These are phyloP conservation scores for Fusarium duplospermum DNA, from an alignment of 2,329 filamentous ascomycete species.

Conservation along the genomic window DNA sequence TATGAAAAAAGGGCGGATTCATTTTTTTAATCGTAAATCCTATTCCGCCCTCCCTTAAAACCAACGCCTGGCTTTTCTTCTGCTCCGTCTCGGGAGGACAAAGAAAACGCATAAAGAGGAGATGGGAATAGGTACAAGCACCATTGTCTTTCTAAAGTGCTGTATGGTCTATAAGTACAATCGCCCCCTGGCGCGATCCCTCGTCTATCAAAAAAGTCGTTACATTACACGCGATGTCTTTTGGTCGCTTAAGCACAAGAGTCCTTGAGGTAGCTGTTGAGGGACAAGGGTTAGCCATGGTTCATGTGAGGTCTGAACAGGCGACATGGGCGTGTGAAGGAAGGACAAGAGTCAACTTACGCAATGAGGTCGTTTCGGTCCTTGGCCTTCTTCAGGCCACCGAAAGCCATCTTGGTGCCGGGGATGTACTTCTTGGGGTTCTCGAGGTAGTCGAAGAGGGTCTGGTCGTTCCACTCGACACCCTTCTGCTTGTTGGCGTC, in stretches of 20 bases:
- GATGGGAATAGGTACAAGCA: conserved; percentile 51
- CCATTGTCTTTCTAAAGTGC: conserved; percentile 43
- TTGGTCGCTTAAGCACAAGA: conserved; percentile 71
- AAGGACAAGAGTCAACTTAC: conserved; percentile 72
- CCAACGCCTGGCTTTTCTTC: conserved; percentile 37
- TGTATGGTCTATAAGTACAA: conserved; percentile 55
- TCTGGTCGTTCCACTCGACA: conserved; percentile 86
- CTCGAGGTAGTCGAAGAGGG: conserved; percentile 98
- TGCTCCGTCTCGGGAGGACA: conserved; percentile 26
- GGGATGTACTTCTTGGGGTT: conserved; percentile 99
- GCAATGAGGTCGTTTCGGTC: conserved; percentile 99
- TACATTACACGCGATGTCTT: conserved; percentile 49
- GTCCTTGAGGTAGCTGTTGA: conserved; percentile 72
- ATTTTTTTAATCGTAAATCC: conserved; percentile 21
- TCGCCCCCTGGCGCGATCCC: conserved; percentile 44
- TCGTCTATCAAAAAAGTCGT: conserved; percentile 52
- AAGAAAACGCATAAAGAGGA: conserved; percentile 48
- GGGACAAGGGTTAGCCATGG: conserved; percentile 40
- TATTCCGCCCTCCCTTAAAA: conserved; percentile 21
- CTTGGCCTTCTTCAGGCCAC: conserved; percentile 99
- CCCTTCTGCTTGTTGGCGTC: conserved; percentile 99
- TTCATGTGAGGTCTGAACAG: too few species aligned
- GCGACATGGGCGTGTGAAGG: too few species aligned
- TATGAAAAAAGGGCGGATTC: conserved; percentile 27
- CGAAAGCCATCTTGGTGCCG: conserved; percentile 99